Evolutionary conservation across 352 stramenopile species (phyloP).

Genomic region (Globisporangium cystogenes): DNA sequence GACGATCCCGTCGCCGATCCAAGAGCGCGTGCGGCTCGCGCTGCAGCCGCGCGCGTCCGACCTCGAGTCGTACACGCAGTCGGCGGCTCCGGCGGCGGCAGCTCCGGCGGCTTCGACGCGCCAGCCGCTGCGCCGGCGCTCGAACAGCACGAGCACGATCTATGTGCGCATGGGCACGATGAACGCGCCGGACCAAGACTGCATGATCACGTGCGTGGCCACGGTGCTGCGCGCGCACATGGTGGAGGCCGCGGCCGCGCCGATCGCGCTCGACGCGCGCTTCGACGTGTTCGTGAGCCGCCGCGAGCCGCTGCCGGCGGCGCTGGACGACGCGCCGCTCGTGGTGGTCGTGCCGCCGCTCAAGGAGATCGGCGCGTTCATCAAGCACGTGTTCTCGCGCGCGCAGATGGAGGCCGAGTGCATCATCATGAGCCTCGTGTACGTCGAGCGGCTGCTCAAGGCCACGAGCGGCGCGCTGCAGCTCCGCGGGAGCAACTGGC

Average conservation of each 20-base stretch:
- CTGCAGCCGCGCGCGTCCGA: slow-evolving; percentile 43
- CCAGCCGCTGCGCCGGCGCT: slow-evolving; percentile 76
- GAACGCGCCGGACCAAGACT: slow-evolving; percentile 94
- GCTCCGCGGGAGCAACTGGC: slow-evolving; percentile 89
- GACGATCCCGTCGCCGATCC: slow-evolving; percentile 52
- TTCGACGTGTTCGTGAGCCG: slow-evolving; percentile 74
- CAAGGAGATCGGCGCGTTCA: slow-evolving; percentile 89
- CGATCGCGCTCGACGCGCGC: slow-evolving; percentile 38
- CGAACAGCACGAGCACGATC: slow-evolving; percentile 95
- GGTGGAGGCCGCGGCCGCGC: slow-evolving; percentile 71
- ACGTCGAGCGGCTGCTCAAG: slow-evolving; percentile 96
- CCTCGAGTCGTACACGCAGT: slow-evolving; percentile 47
- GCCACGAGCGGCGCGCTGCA: slow-evolving; percentile 73
- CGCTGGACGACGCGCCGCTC: slow-evolving; percentile 68
- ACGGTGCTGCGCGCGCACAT: slow-evolving; percentile 95
- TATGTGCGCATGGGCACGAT: slow-evolving; percentile 92
- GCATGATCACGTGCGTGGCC: slow-evolving; percentile 94
- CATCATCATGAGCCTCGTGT: slow-evolving; percentile 98
- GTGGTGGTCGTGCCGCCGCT: slow-evolving; percentile 75
- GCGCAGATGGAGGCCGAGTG: slow-evolving; percentile 94
- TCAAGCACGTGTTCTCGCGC: slow-evolving; percentile 90
- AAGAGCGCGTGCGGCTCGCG: slow-evolving; percentile 60
- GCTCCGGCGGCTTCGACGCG: slow-evolving; percentile 14
- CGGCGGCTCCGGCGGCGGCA: slow-evolving; percentile 6
- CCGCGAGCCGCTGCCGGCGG: slow-evolving; percentile 23